Conservation (phyloP, 495 filamentous ascomycete species). For the Penicillium maclennaniae region DNA sequence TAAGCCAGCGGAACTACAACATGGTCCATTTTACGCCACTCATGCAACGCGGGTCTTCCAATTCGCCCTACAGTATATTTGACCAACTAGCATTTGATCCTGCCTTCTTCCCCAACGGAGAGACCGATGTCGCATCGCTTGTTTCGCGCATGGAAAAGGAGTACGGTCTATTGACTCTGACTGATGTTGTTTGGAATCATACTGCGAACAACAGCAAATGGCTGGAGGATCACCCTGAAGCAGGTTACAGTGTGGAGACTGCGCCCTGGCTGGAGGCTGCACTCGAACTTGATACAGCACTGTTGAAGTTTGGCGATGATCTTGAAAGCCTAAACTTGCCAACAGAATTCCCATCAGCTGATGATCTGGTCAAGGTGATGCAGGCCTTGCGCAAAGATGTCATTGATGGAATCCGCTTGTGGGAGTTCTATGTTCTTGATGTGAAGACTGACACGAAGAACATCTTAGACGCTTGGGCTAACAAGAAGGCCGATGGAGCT, state of each 20-base stretch:
- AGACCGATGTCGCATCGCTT: slow-evolving; percentile 74
- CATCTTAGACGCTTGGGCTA: slow-evolving; percentile 67
- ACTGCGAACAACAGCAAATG: slow-evolving; percentile 94
- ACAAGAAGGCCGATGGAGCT: slow-evolving; percentile 47
- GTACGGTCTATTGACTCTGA: slow-evolving; percentile 80
- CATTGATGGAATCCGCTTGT: slow-evolving; percentile 70
- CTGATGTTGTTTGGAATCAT: slow-evolving; percentile 98
- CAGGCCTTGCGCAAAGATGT: slow-evolving; percentile 76
- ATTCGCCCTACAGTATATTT: slow-evolving; percentile 95
- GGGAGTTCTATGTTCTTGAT: slow-evolving; percentile 90
- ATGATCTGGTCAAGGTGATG: slow-evolving; percentile 81
- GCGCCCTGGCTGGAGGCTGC: slow-evolving; percentile 92
- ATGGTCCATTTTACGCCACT: slow-evolving; percentile 98
- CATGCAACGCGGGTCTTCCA: slow-evolving; percentile 81
- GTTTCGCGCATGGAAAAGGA: slow-evolving; percentile 79
- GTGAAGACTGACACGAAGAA: slow-evolving; percentile 67
- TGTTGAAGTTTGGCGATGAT: slow-evolving; percentile 71
- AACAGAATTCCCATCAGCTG: slow-evolving; percentile 61
- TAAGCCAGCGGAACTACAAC: slow-evolving; percentile 88
- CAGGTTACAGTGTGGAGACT: slow-evolving; percentile 90
- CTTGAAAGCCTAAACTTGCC: slow-evolving; percentile 68
- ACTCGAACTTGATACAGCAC: slow-evolving; percentile 76
- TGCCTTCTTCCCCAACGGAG: slow-evolving; percentile 76
- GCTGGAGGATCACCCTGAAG: slow-evolving; percentile 91
- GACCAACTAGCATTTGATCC: slow-evolving; percentile 88